Percentiles rank a stretch among this genome's conserved stretches.
These are phyloP conservation scores for Gamsiella multidivaricata DNA, from an alignment of 192 early-diverging fungal species.

Conservation along the genomic window DNA sequence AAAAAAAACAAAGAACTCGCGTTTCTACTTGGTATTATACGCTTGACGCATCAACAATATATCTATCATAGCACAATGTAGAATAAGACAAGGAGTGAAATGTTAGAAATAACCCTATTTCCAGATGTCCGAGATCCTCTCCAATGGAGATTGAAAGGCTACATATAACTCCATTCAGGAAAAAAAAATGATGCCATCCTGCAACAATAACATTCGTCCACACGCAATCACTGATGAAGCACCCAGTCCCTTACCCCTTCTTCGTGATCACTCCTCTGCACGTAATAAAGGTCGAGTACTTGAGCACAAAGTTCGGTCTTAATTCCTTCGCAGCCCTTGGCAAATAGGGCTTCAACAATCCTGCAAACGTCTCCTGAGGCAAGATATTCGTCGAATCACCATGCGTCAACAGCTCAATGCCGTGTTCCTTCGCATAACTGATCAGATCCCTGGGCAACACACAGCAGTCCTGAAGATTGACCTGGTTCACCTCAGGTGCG, in stretches of 20 bases:
- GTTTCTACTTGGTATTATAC: no score
- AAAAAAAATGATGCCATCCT: conserved; percentile 4
- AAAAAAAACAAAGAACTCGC: no score
- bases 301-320: conserved; percentile 62
- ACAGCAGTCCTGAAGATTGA: conserved; percentile 61
- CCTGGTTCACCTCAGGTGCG: conserved; percentile 61
- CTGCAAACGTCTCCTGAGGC: conserved; percentile 47
- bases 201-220: not conserved
- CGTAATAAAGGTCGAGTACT: conserved; percentile 62
- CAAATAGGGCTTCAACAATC: conserved; percentile 44
- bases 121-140: no score
- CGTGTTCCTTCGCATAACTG: conserved; percentile 53
- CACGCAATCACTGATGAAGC: not conserved
- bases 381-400: conserved; percentile 62
- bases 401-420: conserved; percentile 58
- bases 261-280: conserved; percentile 59
- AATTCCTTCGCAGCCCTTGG: conserved; percentile 19
- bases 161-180: not conserved
- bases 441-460: conserved; percentile 59
- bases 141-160: no score
- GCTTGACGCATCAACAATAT: conserved; percentile 37
- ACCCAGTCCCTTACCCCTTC: conserved; percentile 57
- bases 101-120: no score
- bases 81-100: conserved; percentile 11
- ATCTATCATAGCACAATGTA: conserved; percentile 23